phyloP scores from a whole-genome alignment of 1,139 yeast genomes.

The Pneumocystis oryctolagi region DNA sequence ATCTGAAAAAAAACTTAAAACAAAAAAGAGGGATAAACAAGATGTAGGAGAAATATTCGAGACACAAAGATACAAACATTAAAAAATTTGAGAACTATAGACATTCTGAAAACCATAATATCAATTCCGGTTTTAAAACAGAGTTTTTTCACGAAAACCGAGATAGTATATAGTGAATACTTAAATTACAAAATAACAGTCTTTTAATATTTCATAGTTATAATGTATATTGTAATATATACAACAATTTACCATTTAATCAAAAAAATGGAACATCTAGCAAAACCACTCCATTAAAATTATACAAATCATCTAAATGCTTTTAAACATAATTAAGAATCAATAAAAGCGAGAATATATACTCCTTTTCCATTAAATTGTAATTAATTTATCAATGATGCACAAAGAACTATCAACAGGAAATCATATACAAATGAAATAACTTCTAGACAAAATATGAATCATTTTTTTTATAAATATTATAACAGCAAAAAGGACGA shows the following conservation, averaged over 20 bases:
- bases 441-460: background rate
- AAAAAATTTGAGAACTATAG: background rate
- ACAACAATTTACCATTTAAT: background rate
- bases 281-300: background rate
- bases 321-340: background rate
- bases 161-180: background rate
- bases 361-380: background rate
- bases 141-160: background rate
- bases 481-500: background rate
- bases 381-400: background rate
- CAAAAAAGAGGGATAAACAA: background rate
- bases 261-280: background rate
- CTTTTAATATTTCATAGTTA: background rate
- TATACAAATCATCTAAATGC: background rate
- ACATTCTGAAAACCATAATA: background rate
- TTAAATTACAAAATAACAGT: background rate
- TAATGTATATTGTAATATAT: background rate
- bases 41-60: background rate
- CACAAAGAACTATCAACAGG: background rate
- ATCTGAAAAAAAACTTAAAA: background rate
- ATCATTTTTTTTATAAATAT: background rate
- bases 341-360: background rate
- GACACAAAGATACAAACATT: background rate
- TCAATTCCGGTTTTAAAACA: background rate
- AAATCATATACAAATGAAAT: too few species aligned